Evolutionary conservation across 2,329 filamentous ascomycete genomes (phyloP), one percentile per base, ranked within the genome.

Genomic region (Neopestalotiopsis sp.): DNA sequence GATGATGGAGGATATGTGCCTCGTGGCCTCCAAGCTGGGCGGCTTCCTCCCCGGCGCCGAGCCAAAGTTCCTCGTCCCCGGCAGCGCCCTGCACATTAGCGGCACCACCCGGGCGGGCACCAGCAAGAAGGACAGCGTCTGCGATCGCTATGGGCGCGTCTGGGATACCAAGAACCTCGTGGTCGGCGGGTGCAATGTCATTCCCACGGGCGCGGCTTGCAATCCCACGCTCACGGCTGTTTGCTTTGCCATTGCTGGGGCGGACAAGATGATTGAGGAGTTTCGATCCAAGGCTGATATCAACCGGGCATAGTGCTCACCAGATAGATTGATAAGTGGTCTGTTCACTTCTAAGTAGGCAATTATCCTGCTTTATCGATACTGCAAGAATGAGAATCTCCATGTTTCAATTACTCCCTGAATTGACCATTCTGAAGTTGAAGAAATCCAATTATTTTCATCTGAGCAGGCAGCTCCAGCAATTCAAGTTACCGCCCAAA

Each of bases 171-270:
- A 71, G 2, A 76, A 77, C 49, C 61, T 76, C 56, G 69, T 70
- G 38, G 66, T 77, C 2, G 75, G 74, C 20, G 75, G 74, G 3
- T 76, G 73, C 28, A 71, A 72, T 56, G 70, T 77, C 10, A 74
- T 76, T 57, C 71, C 73, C 3, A 70, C 67, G 2, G 61, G 59
- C 3, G 74, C 73, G 58, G 73, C 75, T 20, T 75, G 68, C 32
- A 75, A 76, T 20, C 74, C 75, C 2, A 77, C 75, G 3, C 65
- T 77, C 17, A 77, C 74, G 10, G 73, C 74, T 5, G 72, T 75
- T 61, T 73, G 71, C 34, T 71, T 72, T 45, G 74, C 75, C 3
- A 70, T 76, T 40, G 69, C 57, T 7, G 73, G 71, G 6, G 73
- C 69, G 9, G 67, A 72, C 24, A 64, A 64, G 61, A 64, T 64